These are phyloP conservation scores for Crucibulum laeve DNA, from an alignment of 768 basidiomycete species.

Conservation along the genomic window DNA sequence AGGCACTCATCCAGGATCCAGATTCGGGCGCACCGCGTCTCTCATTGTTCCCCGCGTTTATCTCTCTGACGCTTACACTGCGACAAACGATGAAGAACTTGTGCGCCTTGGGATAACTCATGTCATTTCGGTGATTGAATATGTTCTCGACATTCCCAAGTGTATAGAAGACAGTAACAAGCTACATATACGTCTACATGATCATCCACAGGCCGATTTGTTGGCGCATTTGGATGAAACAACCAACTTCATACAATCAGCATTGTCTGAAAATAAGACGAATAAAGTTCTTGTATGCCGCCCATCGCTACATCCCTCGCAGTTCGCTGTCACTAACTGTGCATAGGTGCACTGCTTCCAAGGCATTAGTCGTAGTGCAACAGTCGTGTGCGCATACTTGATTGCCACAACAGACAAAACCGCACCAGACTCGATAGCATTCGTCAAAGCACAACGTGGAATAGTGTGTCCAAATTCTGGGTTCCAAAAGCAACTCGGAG, in stretches of 20 bases:
- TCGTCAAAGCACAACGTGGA: conserved; percentile 50
- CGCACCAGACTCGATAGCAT: conserved; percentile 48
- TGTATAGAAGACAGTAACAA: conserved; percentile 33
- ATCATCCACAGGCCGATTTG: conserved; percentile 24
- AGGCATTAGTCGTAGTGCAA: conserved; percentile 73
- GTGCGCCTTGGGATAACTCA: conserved; percentile 64
- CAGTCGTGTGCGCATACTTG: conserved; percentile 72
- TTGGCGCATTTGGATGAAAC: conserved; percentile 28
- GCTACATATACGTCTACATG: conserved; percentile 45
- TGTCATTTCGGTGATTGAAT: conserved; percentile 62
- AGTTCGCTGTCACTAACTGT: neutral
- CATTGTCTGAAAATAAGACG: conserved; percentile 24
- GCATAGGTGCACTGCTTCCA: conserved; percentile 71
- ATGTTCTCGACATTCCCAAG: conserved; percentile 38
- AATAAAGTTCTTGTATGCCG: conserved; percentile 35
- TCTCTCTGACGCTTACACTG: conserved; percentile 59
- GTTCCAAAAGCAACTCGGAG: conserved; percentile 55
- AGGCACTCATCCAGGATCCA: conserved; percentile 4
- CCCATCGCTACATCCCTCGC: neutral
- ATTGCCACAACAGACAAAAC: conserved; percentile 50
- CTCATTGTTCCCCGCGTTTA: conserved; percentile 48
- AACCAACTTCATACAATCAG: conserved; percentile 29
- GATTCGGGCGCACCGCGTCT: conserved; percentile 24
- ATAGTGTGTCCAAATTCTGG: conserved; percentile 66
- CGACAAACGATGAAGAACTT: conserved; percentile 44